A percentile compares a stretch with the other conserved stretches of the same genome.
Conservation (phyloP, 208 protist genomes). For the Phytomonas sp. region DNA sequence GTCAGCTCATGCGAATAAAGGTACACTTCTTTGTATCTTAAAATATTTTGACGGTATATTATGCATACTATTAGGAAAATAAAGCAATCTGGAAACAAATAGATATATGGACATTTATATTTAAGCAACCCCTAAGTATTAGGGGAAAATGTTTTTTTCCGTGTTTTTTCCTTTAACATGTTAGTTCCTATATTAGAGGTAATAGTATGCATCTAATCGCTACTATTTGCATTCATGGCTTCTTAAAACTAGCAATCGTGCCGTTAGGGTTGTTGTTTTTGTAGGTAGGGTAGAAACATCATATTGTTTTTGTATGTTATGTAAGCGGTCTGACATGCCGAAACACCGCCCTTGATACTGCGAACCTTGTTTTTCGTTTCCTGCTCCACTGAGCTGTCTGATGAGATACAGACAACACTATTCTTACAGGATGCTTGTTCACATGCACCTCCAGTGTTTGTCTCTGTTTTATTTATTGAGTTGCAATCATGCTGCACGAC, state of each 20-base stretch:
- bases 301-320: neutral
- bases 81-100: neutral
- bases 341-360: neutral
- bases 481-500: conserved; percentile 16
- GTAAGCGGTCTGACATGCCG: neutral
- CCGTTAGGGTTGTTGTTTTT: neutral
- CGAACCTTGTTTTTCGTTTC: neutral
- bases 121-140: neutral
- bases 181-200: neutral
- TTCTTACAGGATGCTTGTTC: neutral
- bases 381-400: neutral
- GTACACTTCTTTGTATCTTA: neutral
- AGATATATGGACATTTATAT: neutral
- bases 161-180: neutral
- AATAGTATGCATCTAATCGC: neutral
- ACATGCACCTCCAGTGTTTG: neutral
- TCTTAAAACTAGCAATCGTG: neutral
- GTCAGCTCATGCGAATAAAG: neutral
- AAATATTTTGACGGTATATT: neutral
- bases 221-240: neutral
- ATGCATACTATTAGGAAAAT: neutral
- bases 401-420: neutral
- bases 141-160: neutral
- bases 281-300: neutral
- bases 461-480: neutral